phyloP scores from a whole-genome alignment of 164 flowering plant species.

The Umbilicus rupestris region DNA sequence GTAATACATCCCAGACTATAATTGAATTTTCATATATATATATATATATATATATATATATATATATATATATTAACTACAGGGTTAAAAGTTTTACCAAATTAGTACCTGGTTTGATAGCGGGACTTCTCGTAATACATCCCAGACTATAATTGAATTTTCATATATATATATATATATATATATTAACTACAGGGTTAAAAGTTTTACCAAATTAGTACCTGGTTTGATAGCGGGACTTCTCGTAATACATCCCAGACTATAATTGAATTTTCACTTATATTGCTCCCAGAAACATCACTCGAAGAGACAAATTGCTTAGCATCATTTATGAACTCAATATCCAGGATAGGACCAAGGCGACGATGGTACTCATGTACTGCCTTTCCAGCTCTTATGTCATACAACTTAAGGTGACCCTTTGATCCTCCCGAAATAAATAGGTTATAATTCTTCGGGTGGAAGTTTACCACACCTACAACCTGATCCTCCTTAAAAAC shows the following conservation, averaged over 20 bases:
- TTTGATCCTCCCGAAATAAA: constrained; percentile 80
- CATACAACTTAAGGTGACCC: constrained; percentile 74
- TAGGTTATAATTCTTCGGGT: constrained; percentile 52
- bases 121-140: constrained; percentile 67
- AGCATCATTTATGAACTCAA: constrained; percentile 57
- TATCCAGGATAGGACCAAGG: constrained; percentile 74
- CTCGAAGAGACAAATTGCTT: constrained; percentile 72
- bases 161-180: too few species aligned
- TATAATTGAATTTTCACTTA: constrained; percentile 76
- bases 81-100: background rate
- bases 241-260: constrained; percentile 86
- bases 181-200: background rate
- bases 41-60: too few species aligned
- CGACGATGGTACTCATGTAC: constrained; percentile 50
- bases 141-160: constrained; percentile 88
- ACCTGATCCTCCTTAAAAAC: constrained; percentile 63
- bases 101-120: constrained; percentile 70
- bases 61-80: background rate
- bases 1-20: constrained; percentile 78
- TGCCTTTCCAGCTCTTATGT: constrained; percentile 51
- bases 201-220: constrained; percentile 10
- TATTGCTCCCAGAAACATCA: constrained; percentile 59
- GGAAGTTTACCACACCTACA: constrained; percentile 62
- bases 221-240: constrained; percentile 89
- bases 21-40: constrained; percentile 80